Evolutionary conservation across 345 rosid species (phyloP).

Genomic region (Moricandia moricandioides): DNA sequence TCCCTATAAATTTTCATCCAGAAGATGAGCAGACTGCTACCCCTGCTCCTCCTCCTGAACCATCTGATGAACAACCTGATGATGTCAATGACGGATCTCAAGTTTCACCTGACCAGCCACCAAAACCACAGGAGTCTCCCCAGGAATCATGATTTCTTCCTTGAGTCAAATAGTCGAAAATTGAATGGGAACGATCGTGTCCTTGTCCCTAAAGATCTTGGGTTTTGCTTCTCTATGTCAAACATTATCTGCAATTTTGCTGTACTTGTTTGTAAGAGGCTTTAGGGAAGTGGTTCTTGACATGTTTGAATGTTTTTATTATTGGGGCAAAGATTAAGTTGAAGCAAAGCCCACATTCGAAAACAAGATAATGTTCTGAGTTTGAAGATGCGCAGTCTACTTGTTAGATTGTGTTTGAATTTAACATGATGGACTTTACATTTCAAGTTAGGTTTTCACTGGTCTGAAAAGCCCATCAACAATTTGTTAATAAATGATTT

Average conservation of each 20-base stretch:
- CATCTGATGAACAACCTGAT: constrained; percentile 20
- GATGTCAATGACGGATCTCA: constrained; percentile 7
- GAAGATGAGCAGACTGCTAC: constrained; percentile 54
- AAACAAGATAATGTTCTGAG: neutral
- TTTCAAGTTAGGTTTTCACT: neutral
- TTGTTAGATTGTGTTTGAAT: neutral
- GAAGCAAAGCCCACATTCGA: neutral
- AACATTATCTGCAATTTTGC: constrained; percentile 6
- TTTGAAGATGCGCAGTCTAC: neutral
- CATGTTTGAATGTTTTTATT: neutral
- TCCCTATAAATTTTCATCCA: constrained; percentile 91
- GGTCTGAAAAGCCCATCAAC: neutral
- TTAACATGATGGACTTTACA: neutral
- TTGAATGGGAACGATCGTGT: neutral
- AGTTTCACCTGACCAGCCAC: constrained; percentile 18
- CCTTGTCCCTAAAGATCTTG: neutral
- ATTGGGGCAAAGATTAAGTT: neutral
- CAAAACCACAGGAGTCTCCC: neutral
- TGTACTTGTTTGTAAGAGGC: constrained; percentile 7
- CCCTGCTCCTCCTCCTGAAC: constrained; percentile 37
- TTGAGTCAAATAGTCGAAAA: neutral
- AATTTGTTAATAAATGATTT: neutral
- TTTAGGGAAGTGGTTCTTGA: constrained; percentile 8
- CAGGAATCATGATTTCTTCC: constrained; percentile 10
- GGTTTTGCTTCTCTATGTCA: neutral